Percentiles rank a stretch among this genome's conserved stretches.
phyloP scores from a whole-genome alignment of 371 early-diverging fungal species.

The Mortierella sp. region DNA sequence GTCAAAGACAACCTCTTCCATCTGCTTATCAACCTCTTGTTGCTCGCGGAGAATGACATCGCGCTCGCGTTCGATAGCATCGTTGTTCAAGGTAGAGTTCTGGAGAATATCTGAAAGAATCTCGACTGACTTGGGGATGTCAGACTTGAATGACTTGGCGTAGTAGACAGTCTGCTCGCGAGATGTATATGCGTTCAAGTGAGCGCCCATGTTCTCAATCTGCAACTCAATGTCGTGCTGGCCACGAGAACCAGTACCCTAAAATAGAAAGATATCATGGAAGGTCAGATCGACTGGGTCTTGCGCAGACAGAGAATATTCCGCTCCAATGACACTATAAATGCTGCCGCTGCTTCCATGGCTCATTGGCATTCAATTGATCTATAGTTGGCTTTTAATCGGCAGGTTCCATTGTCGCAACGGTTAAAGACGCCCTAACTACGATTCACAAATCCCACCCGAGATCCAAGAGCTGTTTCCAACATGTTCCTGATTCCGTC shows the following conservation, averaged over 20 bases:
- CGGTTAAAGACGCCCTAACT: not conserved
- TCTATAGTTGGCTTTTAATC: not conserved
- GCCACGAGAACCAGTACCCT: constrained; percentile 90
- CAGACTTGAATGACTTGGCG: constrained; percentile 91
- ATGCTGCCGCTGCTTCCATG: not conserved
- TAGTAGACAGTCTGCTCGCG: constrained; percentile 98
- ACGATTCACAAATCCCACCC: not conserved
- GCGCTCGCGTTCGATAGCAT: constrained; percentile 94
- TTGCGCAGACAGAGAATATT: not conserved
- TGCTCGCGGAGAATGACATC: constrained; percentile 96
- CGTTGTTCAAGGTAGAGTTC: constrained; percentile 84
- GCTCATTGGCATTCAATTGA: not conserved
- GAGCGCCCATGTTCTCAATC: constrained; percentile 98
- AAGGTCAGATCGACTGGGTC: not conserved
- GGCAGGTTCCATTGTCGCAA: not conserved
- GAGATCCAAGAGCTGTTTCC: not conserved
- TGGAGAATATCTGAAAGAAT: constrained; percentile 96
- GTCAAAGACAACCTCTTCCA: constrained; percentile 97
- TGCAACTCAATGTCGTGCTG: constrained; percentile 93
- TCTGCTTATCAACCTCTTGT: constrained; percentile 95
- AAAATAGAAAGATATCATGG: constrained; percentile 5
- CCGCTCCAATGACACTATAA: not conserved
- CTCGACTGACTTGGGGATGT: constrained; percentile 90
- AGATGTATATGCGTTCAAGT: constrained; percentile 97
- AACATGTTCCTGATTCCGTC: not conserved